A percentile compares a stretch with the other conserved stretches of the same genome.
Conservation (phyloP, 345 rosid genomes). For the Brassica cretica region DNA sequence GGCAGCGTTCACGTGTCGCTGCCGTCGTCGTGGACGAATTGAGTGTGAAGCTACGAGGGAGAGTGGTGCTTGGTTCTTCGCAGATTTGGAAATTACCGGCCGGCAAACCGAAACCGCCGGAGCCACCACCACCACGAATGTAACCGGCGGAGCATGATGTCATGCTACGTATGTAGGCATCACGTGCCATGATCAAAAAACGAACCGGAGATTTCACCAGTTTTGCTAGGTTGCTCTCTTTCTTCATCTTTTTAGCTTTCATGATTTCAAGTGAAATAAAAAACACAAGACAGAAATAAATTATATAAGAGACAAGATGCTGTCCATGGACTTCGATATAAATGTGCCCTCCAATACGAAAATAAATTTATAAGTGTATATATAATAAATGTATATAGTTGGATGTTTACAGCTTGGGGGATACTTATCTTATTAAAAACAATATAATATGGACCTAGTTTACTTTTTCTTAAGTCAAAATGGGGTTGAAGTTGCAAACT, state of each 20-base stretch:
- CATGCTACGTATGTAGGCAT: slow-evolving; percentile 59
- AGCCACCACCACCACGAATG: slow-evolving; percentile 35
- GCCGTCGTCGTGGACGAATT: slow-evolving; percentile 31
- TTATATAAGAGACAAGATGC: slow-evolving; percentile 18
- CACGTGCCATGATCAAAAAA: slow-evolving; percentile 52
- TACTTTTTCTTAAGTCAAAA: background rate
- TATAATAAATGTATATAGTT: slow-evolving; percentile 29
- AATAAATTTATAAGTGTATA: background rate
- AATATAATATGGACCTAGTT: background rate
- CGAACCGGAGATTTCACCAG: slow-evolving; percentile 48
- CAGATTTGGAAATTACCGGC: slow-evolving; percentile 40
- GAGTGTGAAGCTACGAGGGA: slow-evolving; percentile 59
- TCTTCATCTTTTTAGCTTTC: slow-evolving; percentile 35
- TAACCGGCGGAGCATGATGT: slow-evolving; percentile 54
- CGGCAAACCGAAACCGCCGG: slow-evolving; percentile 47
- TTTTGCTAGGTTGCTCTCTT: slow-evolving; percentile 29
- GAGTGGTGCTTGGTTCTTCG: slow-evolving; percentile 27
- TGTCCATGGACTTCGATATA: slow-evolving; percentile 27
- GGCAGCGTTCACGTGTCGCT: slow-evolving; percentile 18
- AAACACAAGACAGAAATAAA: background rate
- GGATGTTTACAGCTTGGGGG: slow-evolving; percentile 33
- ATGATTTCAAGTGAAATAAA: background rate
- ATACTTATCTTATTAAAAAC: slow-evolving; percentile 19
- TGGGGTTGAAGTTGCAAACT: slow-evolving; percentile 10
- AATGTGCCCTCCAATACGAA: slow-evolving; percentile 10